These are phyloP conservation scores for Pyronema domesticum DNA, from an alignment of 495 filamentous ascomycete species.

Conservation along the genomic window DNA sequence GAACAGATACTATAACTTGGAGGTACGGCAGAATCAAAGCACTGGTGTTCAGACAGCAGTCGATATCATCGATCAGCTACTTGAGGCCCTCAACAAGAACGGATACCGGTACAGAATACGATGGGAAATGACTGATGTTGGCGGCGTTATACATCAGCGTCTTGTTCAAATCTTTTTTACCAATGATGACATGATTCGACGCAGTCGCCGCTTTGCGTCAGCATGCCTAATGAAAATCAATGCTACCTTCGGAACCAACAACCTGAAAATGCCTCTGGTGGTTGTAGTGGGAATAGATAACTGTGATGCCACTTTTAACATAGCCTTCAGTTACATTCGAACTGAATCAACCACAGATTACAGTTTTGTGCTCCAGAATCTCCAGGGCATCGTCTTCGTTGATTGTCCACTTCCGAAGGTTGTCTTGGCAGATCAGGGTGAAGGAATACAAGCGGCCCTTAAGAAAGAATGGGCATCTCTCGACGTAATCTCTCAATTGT, in stretches of 20 bases:
- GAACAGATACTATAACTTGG: neutral
- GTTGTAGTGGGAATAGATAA: neutral
- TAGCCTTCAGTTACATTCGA: neutral
- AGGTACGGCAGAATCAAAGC: neutral
- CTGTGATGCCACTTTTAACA: neutral
- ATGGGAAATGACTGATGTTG: neutral
- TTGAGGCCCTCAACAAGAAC: neutral
- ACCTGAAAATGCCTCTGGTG: neutral
- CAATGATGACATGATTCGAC: neutral
- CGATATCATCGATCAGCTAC: neutral
- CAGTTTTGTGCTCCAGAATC: neutral
- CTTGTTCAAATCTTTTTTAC: neutral
- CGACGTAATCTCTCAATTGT: neutral
- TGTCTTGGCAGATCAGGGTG: neutral
- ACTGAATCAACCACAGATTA: neutral
- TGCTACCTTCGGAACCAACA: neutral
- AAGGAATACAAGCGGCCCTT: neutral
- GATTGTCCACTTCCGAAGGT: neutral
- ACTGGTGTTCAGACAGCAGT: neutral
- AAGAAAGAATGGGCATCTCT: neutral
- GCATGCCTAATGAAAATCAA: neutral
- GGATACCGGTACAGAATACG: neutral
- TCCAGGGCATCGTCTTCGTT: neutral
- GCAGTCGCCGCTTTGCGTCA: neutral
- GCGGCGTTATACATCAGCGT: neutral